These are phyloP conservation scores for Zymoseptoria crescenta DNA, from an alignment of 2,329 filamentous ascomycete species.

Conservation along the genomic window DNA sequence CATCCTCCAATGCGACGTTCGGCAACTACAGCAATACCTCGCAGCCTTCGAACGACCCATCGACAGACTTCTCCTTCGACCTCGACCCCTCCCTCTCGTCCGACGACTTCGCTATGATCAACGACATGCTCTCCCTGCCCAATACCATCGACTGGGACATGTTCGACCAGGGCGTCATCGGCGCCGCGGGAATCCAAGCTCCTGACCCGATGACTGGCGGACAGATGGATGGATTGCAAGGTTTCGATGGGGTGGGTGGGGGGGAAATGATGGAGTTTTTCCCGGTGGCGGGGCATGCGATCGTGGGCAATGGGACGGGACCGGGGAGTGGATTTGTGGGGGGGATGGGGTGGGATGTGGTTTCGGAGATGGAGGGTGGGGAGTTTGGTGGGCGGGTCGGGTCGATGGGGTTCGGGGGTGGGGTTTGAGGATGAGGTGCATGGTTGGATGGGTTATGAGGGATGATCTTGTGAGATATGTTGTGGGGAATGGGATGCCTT, in stretches of 20 bases:
- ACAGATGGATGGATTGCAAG: background rate
- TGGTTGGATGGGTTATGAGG: background rate
- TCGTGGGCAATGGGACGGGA: constrained; percentile 11
- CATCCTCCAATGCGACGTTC: background rate
- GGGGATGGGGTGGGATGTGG: constrained; percentile 2
- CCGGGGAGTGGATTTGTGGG: constrained; percentile 6
- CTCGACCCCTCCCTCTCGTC: background rate
- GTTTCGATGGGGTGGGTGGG: background rate
- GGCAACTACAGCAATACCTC: background rate
- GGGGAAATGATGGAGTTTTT: background rate
- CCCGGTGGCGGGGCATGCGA: constrained; percentile 7
- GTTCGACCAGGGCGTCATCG: constrained; percentile 16
- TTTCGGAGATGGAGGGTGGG: constrained; percentile 13
- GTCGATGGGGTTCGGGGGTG: background rate
- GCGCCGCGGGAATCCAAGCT: background rate
- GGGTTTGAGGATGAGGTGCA: background rate
- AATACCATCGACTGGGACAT: constrained; percentile 27
- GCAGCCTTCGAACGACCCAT: background rate
- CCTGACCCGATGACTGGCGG: background rate
- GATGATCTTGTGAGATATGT: background rate
- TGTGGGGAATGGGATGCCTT: too few relatives aligned
- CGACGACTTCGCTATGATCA: background rate
- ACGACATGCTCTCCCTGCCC: background rate
- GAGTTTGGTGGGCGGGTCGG: constrained; percentile 4
- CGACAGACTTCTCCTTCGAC: background rate